Evolutionary conservation across 108 stramenopile genomes (phyloP).

Genomic region (Conticribra guillardii): DNA sequence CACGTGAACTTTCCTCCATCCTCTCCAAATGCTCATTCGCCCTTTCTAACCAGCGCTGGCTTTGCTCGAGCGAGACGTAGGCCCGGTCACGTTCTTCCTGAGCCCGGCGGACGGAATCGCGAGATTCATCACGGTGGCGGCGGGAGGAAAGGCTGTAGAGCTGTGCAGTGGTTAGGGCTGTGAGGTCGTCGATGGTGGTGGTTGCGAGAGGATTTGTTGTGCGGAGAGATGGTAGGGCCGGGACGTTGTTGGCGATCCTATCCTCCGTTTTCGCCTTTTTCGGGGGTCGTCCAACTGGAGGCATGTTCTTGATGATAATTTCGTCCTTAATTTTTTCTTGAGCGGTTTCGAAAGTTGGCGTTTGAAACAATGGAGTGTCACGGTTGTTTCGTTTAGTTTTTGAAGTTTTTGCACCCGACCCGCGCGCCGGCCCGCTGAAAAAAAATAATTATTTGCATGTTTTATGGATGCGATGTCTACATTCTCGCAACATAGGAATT

Average conservation of each 20-base stretch:
- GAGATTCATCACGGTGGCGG: conserved; percentile 29
- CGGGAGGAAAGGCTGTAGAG: conserved; percentile 37
- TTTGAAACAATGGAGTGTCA: too few species aligned
- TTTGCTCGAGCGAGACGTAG: conserved; percentile 18
- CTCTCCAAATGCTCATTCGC: conserved; percentile 41
- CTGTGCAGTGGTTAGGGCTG: conserved; percentile 32
- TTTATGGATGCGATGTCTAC: too few species aligned
- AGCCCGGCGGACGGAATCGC: conserved; percentile 22
- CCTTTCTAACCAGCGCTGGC: conserved; percentile 21
- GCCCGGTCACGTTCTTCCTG: conserved; percentile 40
- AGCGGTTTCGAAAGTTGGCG: too few species aligned
- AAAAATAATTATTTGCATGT: too few species aligned
- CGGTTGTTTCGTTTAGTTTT: too few species aligned
- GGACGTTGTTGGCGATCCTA: neutral
- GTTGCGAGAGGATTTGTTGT: neutral
- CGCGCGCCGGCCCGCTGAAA: too few species aligned
- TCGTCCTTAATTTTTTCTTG: too few species aligned
- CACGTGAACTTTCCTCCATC: conserved; percentile 28
- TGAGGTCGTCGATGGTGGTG: conserved; percentile 12
- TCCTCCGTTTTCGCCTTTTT: conserved; percentile 26
- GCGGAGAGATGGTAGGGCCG: neutral
- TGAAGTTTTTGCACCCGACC: too few species aligned
- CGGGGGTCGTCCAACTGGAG: neutral
- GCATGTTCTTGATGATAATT: too few species aligned
- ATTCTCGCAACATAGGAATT: too few species aligned